Evolutionary conservation across 257 asterid genomes (phyloP).

Genomic region (Haberlea rhodopensis): DNA sequence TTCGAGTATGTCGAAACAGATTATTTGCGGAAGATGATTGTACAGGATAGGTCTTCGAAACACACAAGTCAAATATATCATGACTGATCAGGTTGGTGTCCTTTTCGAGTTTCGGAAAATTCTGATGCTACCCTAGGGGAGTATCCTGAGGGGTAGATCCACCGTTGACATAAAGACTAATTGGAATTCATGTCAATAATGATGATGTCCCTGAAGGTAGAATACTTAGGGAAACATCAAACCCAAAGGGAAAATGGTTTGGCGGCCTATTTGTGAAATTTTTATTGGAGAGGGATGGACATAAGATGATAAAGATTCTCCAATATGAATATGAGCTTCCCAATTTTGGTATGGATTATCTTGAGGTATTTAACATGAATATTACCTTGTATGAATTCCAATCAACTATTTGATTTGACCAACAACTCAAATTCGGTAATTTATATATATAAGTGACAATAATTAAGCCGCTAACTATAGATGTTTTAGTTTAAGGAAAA

Average conservation of each 20-base stretch:
- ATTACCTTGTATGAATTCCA: slow-evolving; percentile 19
- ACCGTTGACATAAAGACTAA: too few species aligned
- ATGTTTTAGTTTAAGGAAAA: too few species aligned
- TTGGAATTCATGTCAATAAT: too few species aligned
- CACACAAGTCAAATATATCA: slow-evolving; percentile 66
- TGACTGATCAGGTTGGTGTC: slow-evolving; percentile 62
- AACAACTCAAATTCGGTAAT: too few species aligned
- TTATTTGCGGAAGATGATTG: slow-evolving; percentile 61
- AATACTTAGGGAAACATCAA: too few species aligned
- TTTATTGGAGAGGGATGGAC: slow-evolving; percentile 9
- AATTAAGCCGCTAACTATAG: too few species aligned
- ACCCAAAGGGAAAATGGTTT: background rate
- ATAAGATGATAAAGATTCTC: slow-evolving; percentile 44
- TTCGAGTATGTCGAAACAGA: slow-evolving; percentile 37
- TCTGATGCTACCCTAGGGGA: too few species aligned
- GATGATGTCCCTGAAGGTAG: too few species aligned
- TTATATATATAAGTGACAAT: too few species aligned
- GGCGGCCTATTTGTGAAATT: slow-evolving; percentile 6
- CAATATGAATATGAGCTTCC: slow-evolving; percentile 18
- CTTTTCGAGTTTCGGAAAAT: too few species aligned
- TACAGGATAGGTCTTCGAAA: slow-evolving; percentile 63
- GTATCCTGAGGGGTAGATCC: too few species aligned
- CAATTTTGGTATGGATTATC: slow-evolving; percentile 23
- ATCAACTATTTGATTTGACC: slow-evolving; percentile 8
- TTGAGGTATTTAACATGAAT: slow-evolving; percentile 18